phyloP scores from a whole-genome alignment of 106 monocot genomes.

The Alisma plantagoaquatica region DNA sequence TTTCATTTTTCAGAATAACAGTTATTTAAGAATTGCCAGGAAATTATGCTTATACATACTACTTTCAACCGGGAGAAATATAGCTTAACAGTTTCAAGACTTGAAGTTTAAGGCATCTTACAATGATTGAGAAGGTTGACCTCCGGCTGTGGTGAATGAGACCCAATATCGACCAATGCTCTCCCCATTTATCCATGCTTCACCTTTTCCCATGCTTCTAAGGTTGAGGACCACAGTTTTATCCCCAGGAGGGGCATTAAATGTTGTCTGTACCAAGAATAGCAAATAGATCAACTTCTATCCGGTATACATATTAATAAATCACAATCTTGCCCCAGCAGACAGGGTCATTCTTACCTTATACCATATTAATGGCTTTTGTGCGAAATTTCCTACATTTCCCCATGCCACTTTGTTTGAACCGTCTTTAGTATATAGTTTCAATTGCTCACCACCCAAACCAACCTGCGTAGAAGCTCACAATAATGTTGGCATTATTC shows the following conservation, averaged over 20 bases:
- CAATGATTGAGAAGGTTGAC: constrained; percentile 68
- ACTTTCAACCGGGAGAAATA: too few relatives aligned
- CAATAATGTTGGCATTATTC: too few relatives aligned
- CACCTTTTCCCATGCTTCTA: constrained; percentile 81
- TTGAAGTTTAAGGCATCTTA: constrained; percentile 17
- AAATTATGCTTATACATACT: too few relatives aligned
- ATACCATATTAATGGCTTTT: constrained; percentile 62
- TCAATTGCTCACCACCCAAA: constrained; percentile 45
- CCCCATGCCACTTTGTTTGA: constrained; percentile 30
- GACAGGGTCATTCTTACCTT: constrained; percentile 50
- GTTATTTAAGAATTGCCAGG: too few relatives aligned
- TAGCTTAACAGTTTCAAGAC: too few relatives aligned
- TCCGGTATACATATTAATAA: too few relatives aligned
- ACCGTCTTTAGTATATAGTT: constrained; percentile 51
- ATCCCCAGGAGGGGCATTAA: constrained; percentile 38
- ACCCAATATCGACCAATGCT: constrained; percentile 94
- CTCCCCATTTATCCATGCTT: constrained; percentile 81
- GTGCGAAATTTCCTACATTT: constrained; percentile 1
- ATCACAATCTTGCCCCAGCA: too few relatives aligned
- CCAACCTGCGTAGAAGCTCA: constrained; percentile 35
- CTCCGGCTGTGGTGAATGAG: constrained; percentile 52
- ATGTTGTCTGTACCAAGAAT: constrained; percentile 31
- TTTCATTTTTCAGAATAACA: too few relatives aligned
- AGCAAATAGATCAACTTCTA: neutral
- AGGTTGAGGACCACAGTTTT: constrained; percentile 63